Base-by-base conservation (phyloP, 306 rosid genomes). In the Quercus suber region DNA sequence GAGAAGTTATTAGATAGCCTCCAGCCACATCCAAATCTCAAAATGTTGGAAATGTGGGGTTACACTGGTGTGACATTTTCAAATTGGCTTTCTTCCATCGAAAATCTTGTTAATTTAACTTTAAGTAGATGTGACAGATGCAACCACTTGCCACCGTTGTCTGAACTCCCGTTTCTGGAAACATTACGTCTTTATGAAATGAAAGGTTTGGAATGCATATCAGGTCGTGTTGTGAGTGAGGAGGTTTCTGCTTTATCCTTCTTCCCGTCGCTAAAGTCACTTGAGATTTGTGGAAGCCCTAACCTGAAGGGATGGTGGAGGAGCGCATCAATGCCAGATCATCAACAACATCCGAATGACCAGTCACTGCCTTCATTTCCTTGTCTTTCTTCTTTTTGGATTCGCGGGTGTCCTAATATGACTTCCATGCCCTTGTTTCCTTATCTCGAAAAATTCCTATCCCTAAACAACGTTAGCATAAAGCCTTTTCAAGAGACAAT, bases 241-340 rank as follows among this genome's bases (percentile, higher is more conserved):
- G 37, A 33, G 1, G 37, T 33, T 33, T 33, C 1, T 33, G 1
- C 37, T 33, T 33, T 33, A 33, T 33, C 37, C 37, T 33, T 58
- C 25, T 71, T 57, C 27, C 67, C 63, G 14, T 45, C 78, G 6
- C 10, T 79, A 8, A 9, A 73, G 23, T 25, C 7, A 15, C 55
- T 79, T 1, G 0, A 0, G 3, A 17, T 79, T 35, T 0, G 0
- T 0, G 58, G 7, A 8, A 27, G 60, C 55, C 55, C 71, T 13
- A 79, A 71, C 11, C 35, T 79, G 5, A 71, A 61, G 37, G 82
- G 82, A 28, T 79, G 82, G 82, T 71, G 78, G 82, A 58, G 63
- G 67, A 60, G 51, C 3, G 71, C 8, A 41, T 10, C 60, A 18
- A 52, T 4, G 53, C 7, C 13, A 17, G 4, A 43, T 14, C 58